Percentiles rank a stretch among this genome's conserved stretches.
These are phyloP conservation scores for Claviceps capensis DNA, from an alignment of 2,329 filamentous ascomycete species.

Conservation along the genomic window DNA sequence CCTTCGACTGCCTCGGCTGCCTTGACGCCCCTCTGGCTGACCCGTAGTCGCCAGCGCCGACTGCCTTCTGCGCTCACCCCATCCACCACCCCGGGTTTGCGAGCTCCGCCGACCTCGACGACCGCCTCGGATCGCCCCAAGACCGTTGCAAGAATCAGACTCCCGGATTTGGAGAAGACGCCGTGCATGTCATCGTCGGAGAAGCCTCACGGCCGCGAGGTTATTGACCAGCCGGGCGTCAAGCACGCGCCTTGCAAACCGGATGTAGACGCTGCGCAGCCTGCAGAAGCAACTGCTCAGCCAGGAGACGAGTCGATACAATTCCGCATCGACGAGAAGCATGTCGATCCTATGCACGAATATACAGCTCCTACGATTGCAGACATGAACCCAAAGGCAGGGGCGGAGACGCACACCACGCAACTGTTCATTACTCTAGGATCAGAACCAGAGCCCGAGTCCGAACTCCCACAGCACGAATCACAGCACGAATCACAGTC, in stretches of 20 bases:
- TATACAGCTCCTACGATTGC: not conserved
- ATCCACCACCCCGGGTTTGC: not conserved
- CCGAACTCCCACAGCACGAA: too few species aligned
- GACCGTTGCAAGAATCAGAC: not conserved
- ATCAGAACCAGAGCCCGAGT: not conserved
- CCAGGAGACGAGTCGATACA: not conserved
- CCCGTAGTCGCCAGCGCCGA: not conserved
- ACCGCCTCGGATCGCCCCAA: not conserved
- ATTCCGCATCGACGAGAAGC: not conserved
- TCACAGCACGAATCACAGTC: too few species aligned
- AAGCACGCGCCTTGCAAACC: not conserved
- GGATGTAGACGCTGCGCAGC: conserved; percentile 2
- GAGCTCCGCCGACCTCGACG: not conserved
- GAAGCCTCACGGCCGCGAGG: conserved; percentile 14
- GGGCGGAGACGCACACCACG: not conserved
- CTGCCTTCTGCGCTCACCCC: not conserved
- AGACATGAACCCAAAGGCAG: too few species aligned
- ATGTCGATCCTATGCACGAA: not conserved
- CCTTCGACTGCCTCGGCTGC: not conserved
- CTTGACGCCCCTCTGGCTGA: not conserved
- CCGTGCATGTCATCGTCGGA: conserved; percentile 25
- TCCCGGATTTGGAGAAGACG: not conserved
- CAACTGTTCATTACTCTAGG: not conserved
- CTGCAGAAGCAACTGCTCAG: not conserved
- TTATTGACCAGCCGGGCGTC: conserved; percentile 6